Base-by-base conservation (phyloP, 345 rosid genomes). In the Gossypium sturtianum region DNA sequence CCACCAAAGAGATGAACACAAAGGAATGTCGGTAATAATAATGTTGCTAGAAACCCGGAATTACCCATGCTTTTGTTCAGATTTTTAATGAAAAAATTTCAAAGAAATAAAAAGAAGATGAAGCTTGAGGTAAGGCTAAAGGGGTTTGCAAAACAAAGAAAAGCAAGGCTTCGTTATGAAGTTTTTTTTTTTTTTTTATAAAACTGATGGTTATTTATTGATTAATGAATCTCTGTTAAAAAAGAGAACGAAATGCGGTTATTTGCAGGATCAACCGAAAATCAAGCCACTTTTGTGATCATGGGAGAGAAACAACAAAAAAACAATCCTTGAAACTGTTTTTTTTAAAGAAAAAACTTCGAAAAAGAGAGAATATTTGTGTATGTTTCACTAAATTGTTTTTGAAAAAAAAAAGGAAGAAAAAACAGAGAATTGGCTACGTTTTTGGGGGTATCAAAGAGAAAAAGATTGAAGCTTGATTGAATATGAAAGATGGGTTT, bases 251-350 rank as follows among this genome's bases (percentile, higher is more conserved):
- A 67, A 47, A 48, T 52, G 71, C 20, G 41, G 57, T 67, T 66
- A 5, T 47, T 47, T 48, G 43, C 41, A 67, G 20, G 71, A 68
- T 68, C 58, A 67, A 49, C 58, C 58, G 58, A 25, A 68, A 68
- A 27, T 25, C 72, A 49, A 68, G 72, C 72, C 53, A 15, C 23
- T 16, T 15, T 16, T 49, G 58, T 22, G 43, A 68, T 68, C 57
- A 49, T 68, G 72, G 72, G 44, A 68, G 44, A 48, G 72, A 15
- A 61, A 56, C 60, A 44, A 60, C 43, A 23, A 9, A 22, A 47
- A 47, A 22, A 67, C 1, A 66, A 47, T 66, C 71, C 71, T 45
- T n/a, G 12, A 23, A 67, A 67, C 7, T 41, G 54, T 25, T 25
- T 23, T n/a, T 17, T 16, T 16, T 4, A 13, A 49, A 19, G 13